A percentile compares a stretch with the other conserved stretches of the same genome.
These are phyloP conservation scores for Rhizopus sp. DNA, from an alignment of 371 early-diverging fungal genomes.

Conservation along the genomic window DNA sequence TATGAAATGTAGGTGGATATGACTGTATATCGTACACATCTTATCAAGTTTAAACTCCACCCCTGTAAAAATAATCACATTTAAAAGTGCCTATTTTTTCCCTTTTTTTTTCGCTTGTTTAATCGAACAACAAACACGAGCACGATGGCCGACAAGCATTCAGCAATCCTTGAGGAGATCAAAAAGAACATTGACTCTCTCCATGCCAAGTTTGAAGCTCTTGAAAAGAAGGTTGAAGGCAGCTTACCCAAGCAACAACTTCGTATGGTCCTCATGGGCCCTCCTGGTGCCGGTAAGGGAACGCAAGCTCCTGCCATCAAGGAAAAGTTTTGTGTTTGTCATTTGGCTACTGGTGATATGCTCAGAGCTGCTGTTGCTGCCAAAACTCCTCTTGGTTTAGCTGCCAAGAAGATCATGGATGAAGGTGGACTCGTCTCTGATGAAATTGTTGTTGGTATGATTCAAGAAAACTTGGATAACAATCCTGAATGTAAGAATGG, in stretches of 20 bases:
- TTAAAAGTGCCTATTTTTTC: slow-evolving; percentile 4
- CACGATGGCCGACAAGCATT: slow-evolving; percentile 43
- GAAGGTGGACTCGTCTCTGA: slow-evolving; percentile 97
- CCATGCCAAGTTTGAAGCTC: slow-evolving; percentile 49
- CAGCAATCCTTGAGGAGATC: slow-evolving; percentile 57
- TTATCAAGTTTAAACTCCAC: slow-evolving; percentile 1
- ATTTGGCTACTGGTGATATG: slow-evolving; percentile 99
- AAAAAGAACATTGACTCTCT: slow-evolving; percentile 55
- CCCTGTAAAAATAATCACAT: neutral
- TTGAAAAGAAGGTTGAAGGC: slow-evolving; percentile 51
- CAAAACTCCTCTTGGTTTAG: slow-evolving; percentile 90
- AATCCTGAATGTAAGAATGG: slow-evolving; percentile 94
- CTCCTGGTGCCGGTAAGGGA: slow-evolving; percentile 98
- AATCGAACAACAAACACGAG: slow-evolving; percentile 1
- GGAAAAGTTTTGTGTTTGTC: slow-evolving; percentile 93
- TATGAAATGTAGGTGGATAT: too few species aligned
- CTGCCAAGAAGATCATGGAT: slow-evolving; percentile 98
- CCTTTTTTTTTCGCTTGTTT: slow-evolving; percentile 5
- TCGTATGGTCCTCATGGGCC: slow-evolving; percentile 97
- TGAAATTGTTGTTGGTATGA: slow-evolving; percentile 97
- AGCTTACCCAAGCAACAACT: slow-evolving; percentile 52
- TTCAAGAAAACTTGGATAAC: slow-evolving; percentile 91
- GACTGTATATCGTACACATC: neutral
- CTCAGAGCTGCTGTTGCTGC: slow-evolving; percentile 95
- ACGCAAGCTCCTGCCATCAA: slow-evolving; percentile 97